Base-by-base conservation (phyloP, 805 yeast species). In the Candida piceae region DNA sequence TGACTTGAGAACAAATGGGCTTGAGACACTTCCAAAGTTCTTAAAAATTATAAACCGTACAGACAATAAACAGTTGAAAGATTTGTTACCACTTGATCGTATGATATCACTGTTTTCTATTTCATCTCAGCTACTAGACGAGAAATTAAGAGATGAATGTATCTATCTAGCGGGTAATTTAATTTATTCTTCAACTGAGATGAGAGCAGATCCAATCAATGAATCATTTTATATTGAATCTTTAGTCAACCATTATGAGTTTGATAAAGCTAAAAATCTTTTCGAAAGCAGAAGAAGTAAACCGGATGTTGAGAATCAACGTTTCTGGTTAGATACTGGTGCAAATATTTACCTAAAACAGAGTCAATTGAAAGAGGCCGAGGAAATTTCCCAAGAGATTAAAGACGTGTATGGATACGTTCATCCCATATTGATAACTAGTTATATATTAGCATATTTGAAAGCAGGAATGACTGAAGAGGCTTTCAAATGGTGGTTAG, bases 271-370 rank as follows among this genome's bases (percentile, higher is more conserved):
- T 0, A 50, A 52, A 6, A 41, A 53, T 7, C 51, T 74, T 15
- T 68, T 66, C 44, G 43, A 52, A 13, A 49, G 66, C 1, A 55
- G 67, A 36, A 49, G 55, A 32, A 52, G 42, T 2, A 65, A 65
- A 5, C 41, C 42, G 1, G 64, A 67, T 38, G 64, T 59, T 7
- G 35, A 39, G 25, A 50, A 44, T 21, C 66, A 71, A 40, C 52
- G 76, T 36, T 75, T 76, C 64, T 75, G 80, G 80, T 56, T 58
- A 40, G 80, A 74, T 34, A 39, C 68, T 17, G 74, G 78, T n/a
- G 55, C 67, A 38, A 60, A 59, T 39, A 57, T 70, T 5, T 58
- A 64, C 31, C 42, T 74, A 23, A 53, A 59, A 7, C 46, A 51
- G n/a, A 56, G 55, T 12, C 50, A 61, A 22, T 36, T 66, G 5